Base-by-base conservation (phyloP, 2,329 filamentous ascomycete genomes). In the Exophiala oligosperma region DNA sequence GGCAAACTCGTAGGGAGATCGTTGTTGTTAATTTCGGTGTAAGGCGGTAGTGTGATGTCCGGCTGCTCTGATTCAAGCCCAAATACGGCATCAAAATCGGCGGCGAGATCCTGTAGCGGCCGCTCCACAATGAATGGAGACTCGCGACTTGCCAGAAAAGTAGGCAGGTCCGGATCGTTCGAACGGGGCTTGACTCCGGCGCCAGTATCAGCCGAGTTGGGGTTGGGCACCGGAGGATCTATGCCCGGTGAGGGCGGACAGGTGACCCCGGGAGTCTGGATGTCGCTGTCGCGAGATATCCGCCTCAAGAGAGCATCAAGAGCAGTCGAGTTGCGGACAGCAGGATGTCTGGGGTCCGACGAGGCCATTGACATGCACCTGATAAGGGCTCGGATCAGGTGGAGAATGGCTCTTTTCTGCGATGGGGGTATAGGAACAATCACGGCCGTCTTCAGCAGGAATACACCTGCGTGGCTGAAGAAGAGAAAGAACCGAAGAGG, bases 81-180 rank as follows among this genome's bases (percentile, higher is more conserved):
- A 29, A 58, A 54, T 17, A 54, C 24, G 46, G 56, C 56, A 28
- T 58, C 56, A 28, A 58, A 54, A 21, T 58, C 56, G 37, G 56
- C 56, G 4, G 56, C 56, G 17, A 58, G 50, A 14, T 49, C 43
- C 32, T 54, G 56, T 35, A 58, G 49, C 35, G 56, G 56, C 43
- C 56, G 56, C 51, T 58, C 56, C 26, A 51, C 49, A 11, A 58
- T 51, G 41, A 58, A 58, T 8, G 56, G 56, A 53, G 56, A 58
- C 35, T 58, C 56, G 8, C 23, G 17, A 32, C 29, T 58, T 24
- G 41, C 49, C 37, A 58, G 56, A 29, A 58, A 58, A 43, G 54
- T 32, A 26, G 49, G 49, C 41, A 57, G 35, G 40, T 48, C 49
- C 4, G 11, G 38, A 17, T 40, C 43, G 26, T 40, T 43, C 4